Percentiles rank a stretch among this genome's conserved stretches.
These are phyloP conservation scores for Litsea cubeba DNA, from an alignment of 164 flowering plant species.

Conservation along the genomic window DNA sequence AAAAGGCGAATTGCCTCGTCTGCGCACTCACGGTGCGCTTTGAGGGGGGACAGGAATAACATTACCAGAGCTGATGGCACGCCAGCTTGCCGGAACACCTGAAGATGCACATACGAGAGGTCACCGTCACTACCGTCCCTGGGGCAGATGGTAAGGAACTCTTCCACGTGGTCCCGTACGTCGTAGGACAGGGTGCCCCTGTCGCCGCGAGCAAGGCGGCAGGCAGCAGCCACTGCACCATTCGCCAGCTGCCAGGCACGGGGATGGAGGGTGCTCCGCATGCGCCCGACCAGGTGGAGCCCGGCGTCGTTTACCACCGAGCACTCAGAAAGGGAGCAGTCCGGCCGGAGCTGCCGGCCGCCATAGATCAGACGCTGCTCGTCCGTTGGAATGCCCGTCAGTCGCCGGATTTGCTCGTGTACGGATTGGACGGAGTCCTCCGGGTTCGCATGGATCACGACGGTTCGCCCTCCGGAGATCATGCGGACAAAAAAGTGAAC, in stretches of 20 bases:
- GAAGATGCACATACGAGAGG: slow-evolving; percentile 36
- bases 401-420: slow-evolving; percentile 46
- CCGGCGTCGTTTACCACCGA: slow-evolving; percentile 54
- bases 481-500: slow-evolving; percentile 67
- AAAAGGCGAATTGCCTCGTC: slow-evolving; percentile 50
- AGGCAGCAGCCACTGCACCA: slow-evolving; percentile 35
- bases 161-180: slow-evolving; percentile 25
- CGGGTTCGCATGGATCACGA: slow-evolving; percentile 52
- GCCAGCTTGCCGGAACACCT: slow-evolving; percentile 44
- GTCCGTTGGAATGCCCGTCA: slow-evolving; percentile 54
- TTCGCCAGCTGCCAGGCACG: slow-evolving; percentile 56
- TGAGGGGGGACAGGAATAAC: slow-evolving; percentile 45
- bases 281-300: slow-evolving; percentile 65
- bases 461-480: slow-evolving; percentile 43
- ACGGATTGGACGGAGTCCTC: slow-evolving; percentile 55
- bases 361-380: slow-evolving; percentile 72
- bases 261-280: slow-evolving; percentile 71
- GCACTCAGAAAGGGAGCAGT: slow-evolving; percentile 48
- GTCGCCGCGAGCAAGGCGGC: slow-evolving; percentile 29
- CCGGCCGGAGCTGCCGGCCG: slow-evolving; percentile 68
- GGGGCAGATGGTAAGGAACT: slow-evolving; percentile 36
- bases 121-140: slow-evolving; percentile 19
- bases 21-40: slow-evolving; percentile 40
- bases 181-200: not conserved
- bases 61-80: slow-evolving; percentile 59